phyloP scores from a whole-genome alignment of 352 stramenopile genomes.

The Phytophthora syringae region DNA sequence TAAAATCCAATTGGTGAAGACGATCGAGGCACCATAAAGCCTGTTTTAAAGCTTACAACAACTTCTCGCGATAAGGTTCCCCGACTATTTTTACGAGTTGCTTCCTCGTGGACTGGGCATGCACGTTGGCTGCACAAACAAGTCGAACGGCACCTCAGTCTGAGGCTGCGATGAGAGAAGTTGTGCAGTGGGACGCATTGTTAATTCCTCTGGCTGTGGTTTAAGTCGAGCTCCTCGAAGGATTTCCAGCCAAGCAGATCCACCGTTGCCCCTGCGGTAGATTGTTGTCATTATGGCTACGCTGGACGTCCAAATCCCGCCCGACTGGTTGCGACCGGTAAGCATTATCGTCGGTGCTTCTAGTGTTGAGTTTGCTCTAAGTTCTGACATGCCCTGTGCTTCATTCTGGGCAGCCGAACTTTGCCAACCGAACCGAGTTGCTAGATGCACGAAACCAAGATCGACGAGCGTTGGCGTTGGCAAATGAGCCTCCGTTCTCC shows the following conservation, averaged over 20 bases:
- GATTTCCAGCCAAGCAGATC: not conserved
- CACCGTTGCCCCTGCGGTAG: not conserved
- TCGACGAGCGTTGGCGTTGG: slow-evolving; percentile 45
- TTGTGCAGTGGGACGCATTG: too few relatives aligned
- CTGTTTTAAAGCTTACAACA: too few relatives aligned
- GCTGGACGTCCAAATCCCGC: slow-evolving; percentile 50
- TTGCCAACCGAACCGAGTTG: slow-evolving; percentile 53
- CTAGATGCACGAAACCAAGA: slow-evolving; percentile 52
- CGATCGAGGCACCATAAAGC: too few relatives aligned
- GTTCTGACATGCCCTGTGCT: too few relatives aligned
- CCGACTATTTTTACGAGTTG: too few relatives aligned
- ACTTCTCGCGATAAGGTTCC: too few relatives aligned
- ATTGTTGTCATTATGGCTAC: slow-evolving; percentile 34
- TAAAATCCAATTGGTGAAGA: too few relatives aligned
- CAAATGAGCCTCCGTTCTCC: slow-evolving; percentile 28
- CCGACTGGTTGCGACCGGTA: slow-evolving; percentile 60
- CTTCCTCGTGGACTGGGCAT: too few relatives aligned
- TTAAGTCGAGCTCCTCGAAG: not conserved
- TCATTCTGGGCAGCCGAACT: slow-evolving; percentile 57
- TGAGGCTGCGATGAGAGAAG: too few relatives aligned
- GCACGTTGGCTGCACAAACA: too few relatives aligned
- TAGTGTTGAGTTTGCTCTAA: too few relatives aligned
- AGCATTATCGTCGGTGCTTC: not conserved
- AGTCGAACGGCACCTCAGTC: too few relatives aligned
- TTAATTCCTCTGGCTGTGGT: not conserved